These are phyloP conservation scores for Yamadazyma kitorensis DNA, from an alignment of 805 yeast species.

Conservation along the genomic window DNA sequence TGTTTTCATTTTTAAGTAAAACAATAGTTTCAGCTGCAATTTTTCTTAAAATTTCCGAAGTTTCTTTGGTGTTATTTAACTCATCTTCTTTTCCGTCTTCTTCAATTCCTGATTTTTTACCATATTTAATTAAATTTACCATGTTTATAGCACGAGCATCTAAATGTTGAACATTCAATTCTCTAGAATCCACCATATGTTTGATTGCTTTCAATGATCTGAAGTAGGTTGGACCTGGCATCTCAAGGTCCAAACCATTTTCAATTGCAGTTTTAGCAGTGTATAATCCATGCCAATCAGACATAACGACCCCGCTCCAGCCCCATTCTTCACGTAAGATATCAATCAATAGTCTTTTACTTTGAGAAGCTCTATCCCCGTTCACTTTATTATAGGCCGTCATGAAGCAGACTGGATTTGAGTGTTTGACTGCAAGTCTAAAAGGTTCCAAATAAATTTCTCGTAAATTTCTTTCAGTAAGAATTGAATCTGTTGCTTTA, in stretches of 20 bases:
- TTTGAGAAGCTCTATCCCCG: conserved; percentile 29
- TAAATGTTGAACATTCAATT: conserved; percentile 21
- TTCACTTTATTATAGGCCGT: conserved; percentile 31
- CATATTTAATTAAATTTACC: conserved; percentile 24
- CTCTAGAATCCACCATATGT: conserved; percentile 25
- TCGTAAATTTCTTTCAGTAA: conserved; percentile 29
- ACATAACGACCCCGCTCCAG: conserved; percentile 32
- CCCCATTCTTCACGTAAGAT: conserved; percentile 29
- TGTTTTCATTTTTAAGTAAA: conserved; percentile 25
- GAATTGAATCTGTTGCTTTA: conserved; percentile 25
- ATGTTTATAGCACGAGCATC: conserved; percentile 28
- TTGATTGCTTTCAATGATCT: conserved; percentile 16
- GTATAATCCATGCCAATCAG: conserved; percentile 33
- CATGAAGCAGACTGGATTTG: conserved; percentile 30
- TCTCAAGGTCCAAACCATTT: conserved; percentile 31
- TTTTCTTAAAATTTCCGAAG: conserved; percentile 19
- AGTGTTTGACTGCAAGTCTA: conserved; percentile 28
- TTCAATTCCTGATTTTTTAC: conserved; percentile 17
- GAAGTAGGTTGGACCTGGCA: conserved; percentile 32
- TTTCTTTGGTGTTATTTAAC: conserved; percentile 22
- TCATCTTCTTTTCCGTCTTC: conserved; percentile 22
- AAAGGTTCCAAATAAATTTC: conserved; percentile 35
- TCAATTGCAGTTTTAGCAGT: conserved; percentile 24
- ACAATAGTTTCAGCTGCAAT: conserved; percentile 27
- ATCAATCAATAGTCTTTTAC: conserved; percentile 19